Evolutionary conservation across 2,329 filamentous ascomycete genomes (phyloP).

Genomic region (Ceratocystiopsis minuta): DNA sequence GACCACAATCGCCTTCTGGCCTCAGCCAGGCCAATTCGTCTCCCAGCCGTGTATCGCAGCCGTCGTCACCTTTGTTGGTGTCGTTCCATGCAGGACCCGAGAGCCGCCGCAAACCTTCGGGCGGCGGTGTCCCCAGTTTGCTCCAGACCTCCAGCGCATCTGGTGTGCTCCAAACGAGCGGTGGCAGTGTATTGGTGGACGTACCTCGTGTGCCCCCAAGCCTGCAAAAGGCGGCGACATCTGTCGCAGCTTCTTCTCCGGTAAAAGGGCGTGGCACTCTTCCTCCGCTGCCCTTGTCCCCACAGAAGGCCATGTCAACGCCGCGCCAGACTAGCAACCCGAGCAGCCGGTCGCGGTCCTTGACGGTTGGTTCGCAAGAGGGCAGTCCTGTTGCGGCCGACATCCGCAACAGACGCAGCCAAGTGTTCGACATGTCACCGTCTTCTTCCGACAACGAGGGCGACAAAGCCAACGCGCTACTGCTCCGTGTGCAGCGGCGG

Average conservation of each 20-base stretch:
- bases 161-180: conserved; percentile 18
- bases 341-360: conserved; percentile 60
- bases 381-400: conserved; percentile 57
- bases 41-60: conserved; percentile 60
- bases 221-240: conserved; percentile 41
- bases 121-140: too few relatives aligned
- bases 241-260: conserved; percentile 29
- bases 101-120: conserved; percentile 66
- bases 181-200: conserved; percentile 44
- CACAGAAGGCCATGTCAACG: conserved; percentile 43
- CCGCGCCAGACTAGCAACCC: conserved; percentile 43
- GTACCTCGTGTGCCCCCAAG: conserved; percentile 43
- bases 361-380: conserved; percentile 89
- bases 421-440: conserved; percentile 89
- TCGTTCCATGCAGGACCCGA: conserved; percentile 83
- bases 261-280: conserved; percentile 34
- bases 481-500: conserved; percentile 79
- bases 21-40: conserved; percentile 68
- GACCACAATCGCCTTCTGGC: conserved; percentile 74
- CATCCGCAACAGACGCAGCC: conserved; percentile 74
- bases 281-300: conserved; percentile 35
- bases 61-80: conserved; percentile 83
- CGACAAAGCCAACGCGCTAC: conserved; percentile 57
- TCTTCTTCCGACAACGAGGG: conserved; percentile 97
- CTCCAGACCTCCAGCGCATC: too few relatives aligned